phyloP scores from a whole-genome alignment of 2,329 filamentous ascomycete genomes.

The Trichoderma citrinoviride region DNA sequence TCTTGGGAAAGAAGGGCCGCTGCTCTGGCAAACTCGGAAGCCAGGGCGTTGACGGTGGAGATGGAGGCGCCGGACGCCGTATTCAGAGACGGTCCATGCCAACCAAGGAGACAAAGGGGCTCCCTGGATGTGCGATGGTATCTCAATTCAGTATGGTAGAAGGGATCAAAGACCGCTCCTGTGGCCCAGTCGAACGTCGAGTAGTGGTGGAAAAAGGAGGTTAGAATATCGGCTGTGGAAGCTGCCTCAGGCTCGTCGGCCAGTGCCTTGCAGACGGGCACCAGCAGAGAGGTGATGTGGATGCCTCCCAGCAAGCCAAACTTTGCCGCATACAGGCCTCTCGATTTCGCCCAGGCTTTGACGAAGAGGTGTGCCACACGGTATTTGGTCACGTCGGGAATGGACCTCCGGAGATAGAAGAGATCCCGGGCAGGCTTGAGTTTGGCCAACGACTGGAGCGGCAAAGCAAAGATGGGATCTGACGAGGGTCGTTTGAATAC shows the following conservation, averaged over 20 bases:
- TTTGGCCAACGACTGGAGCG: conserved; percentile 56
- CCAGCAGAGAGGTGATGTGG: conserved; percentile 61
- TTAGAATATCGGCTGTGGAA: conserved; percentile 51
- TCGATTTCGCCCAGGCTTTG: conserved; percentile 59
- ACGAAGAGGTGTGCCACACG: conserved; percentile 58
- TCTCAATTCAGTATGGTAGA: conserved; percentile 51
- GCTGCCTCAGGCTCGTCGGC: conserved; percentile 36
- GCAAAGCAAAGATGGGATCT: conserved; percentile 55
- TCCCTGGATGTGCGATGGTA: conserved; percentile 58
- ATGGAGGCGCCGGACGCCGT: conserved; percentile 53
- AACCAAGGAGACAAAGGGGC: conserved; percentile 61
- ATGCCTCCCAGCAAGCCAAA: conserved; percentile 66
- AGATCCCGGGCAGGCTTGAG: conserved; percentile 64
- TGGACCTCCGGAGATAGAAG: conserved; percentile 56
- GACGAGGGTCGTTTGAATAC: conserved; percentile 47
- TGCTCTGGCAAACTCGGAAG: conserved; percentile 51
- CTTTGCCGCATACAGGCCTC: conserved; percentile 62
- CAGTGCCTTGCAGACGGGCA: conserved; percentile 57
- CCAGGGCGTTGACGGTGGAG: conserved; percentile 51
- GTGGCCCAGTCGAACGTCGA: conserved; percentile 57
- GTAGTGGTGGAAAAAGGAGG: conserved; percentile 63
- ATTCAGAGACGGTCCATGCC: conserved; percentile 60
- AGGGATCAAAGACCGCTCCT: conserved; percentile 57
- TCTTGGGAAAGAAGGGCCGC: conserved; percentile 38
- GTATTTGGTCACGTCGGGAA: conserved; percentile 59